A percentile compares a stretch with the other conserved stretches of the same genome.
phyloP scores from a whole-genome alignment of 805 yeast species.

The Huiozyma sinensis region DNA sequence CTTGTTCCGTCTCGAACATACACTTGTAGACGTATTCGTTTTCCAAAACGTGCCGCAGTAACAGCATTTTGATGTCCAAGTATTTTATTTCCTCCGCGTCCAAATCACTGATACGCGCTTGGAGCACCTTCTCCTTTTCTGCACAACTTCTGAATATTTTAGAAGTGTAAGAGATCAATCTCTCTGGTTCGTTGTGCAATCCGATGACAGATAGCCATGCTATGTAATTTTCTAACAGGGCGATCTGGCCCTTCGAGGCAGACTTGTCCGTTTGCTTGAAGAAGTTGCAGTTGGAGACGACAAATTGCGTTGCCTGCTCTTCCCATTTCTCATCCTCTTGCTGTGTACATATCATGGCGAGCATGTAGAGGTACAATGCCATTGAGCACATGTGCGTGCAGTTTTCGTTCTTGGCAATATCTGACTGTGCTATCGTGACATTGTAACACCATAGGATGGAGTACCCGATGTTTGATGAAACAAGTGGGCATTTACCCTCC shows the following conservation, averaged over 20 bases:
- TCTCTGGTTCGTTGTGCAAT: constrained; percentile 7
- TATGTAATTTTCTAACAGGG: constrained; percentile 50
- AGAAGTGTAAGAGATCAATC: constrained; percentile 11
- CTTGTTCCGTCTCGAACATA: constrained; percentile 8
- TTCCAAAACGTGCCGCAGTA: constrained; percentile 46
- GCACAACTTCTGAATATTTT: constrained; percentile 16
- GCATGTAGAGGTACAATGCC: constrained; percentile 29
- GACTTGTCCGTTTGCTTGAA: constrained; percentile 37
- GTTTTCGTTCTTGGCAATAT: background rate
- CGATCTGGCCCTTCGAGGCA: constrained; percentile 51
- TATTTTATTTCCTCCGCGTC: constrained; percentile 35
- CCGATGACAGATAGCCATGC: constrained; percentile 38
- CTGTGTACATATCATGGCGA: constrained; percentile 26
- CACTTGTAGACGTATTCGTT: constrained; percentile 20
- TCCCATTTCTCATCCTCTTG: constrained; percentile 17
- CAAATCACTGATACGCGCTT: constrained; percentile 4
- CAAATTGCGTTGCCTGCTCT: constrained; percentile 18
- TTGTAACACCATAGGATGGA: constrained; percentile 38
- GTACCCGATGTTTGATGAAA: constrained; percentile 39
- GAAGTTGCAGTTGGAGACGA: constrained; percentile 32
- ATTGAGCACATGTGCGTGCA: background rate
- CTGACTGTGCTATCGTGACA: constrained; percentile 8
- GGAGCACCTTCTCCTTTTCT: constrained; percentile 10
- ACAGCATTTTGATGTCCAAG: constrained; percentile 48
- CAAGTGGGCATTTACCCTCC: too few species aligned